Evolutionary conservation across 768 basidiomycete species (phyloP), one percentile per base, ranked within the genome.

Genomic region (Lentinula aciculospora): DNA sequence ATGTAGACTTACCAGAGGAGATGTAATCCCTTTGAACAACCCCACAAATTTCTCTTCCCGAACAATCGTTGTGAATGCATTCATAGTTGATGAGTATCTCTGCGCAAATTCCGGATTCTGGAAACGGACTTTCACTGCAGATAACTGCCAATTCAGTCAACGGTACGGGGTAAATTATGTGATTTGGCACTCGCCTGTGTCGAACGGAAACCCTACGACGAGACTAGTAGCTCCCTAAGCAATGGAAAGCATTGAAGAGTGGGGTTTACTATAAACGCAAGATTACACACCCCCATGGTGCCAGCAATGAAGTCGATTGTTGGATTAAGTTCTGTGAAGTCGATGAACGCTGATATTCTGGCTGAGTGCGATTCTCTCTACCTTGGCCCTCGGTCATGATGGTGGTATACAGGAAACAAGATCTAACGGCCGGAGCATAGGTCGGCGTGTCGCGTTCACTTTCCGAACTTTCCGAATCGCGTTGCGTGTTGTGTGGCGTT

Each of bases 241-340:
- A 19, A 40, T 6, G 44, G 48, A 19, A 21, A 32, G 28, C 17
- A 13, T 8, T 51, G n/a, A 42, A 32, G 1, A 0, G 27, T 25
- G 27, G 31, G 3, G 21, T 28, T 19, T 5, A 19, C 19, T 32
- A n/a, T 28, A 60, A 68, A 3, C 44, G 79, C 82, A 81, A 44
- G 21, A 44, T 15, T 25, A 65, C 65, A 28, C 60, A 64, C 68
- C 58, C 85, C 84, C 32, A 86, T 71, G 0, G 90, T 91, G 4
- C 92, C 92, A 4, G 90, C 90, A 40, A 83, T 67, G 68, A 94
- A 93, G 67, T 95, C 89, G 21, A 90, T 68, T 1, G 80, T 80
- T 2, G 89, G 88, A 63, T 84, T 76, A 39, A 85, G 76, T 53
- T 66, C 69, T 57, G 19, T 4, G 5, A 19, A 15, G 21, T 7